A percentile compares a stretch with the other conserved stretches of the same genome.
Evolutionary conservation across 176 grass and related monocot genomes (phyloP).

Genomic region (Saccharum spontaneum): DNA sequence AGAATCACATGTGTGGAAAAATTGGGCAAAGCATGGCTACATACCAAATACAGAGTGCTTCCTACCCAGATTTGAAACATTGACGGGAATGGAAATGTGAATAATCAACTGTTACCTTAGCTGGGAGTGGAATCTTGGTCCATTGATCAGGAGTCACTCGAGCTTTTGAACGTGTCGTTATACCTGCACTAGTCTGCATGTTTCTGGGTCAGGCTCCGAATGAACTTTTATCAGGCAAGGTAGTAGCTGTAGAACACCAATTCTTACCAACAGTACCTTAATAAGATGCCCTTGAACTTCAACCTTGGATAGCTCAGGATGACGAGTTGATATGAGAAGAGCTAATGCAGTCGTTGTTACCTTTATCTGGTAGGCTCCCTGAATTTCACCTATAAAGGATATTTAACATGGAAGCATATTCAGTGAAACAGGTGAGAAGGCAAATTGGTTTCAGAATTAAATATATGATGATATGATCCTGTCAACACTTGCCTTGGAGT

Average conservation of each 20-base stretch:
- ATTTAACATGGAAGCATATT: constrained; percentile 19
- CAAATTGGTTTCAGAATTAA: constrained; percentile 16
- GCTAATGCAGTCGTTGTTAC: constrained; percentile 88
- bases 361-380: constrained; percentile 97
- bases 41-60: not conserved
- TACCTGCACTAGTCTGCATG: constrained; percentile 65
- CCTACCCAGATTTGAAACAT: constrained; percentile 11
- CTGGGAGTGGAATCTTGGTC: constrained; percentile 72
- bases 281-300: constrained; percentile 92
- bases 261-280: constrained; percentile 58
- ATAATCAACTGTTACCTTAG: constrained; percentile 63
- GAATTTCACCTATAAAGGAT: constrained; percentile 77
- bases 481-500: constrained; percentile 59
- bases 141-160: constrained; percentile 71
- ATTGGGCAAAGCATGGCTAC: not conserved
- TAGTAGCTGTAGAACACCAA: constrained; percentile 17
- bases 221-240: constrained; percentile 16
- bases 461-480: not conserved
- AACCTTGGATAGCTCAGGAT: constrained; percentile 71
- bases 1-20: not conserved
- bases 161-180: constrained; percentile 89
- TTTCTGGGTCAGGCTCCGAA: constrained; percentile 24
- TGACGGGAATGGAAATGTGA: not conserved
- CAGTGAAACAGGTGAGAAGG: not conserved
- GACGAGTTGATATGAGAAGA: constrained; percentile 72